These are phyloP conservation scores for Saccharomycopsis synnaedendra DNA, from an alignment of 805 yeast genomes.

Conservation along the genomic window DNA sequence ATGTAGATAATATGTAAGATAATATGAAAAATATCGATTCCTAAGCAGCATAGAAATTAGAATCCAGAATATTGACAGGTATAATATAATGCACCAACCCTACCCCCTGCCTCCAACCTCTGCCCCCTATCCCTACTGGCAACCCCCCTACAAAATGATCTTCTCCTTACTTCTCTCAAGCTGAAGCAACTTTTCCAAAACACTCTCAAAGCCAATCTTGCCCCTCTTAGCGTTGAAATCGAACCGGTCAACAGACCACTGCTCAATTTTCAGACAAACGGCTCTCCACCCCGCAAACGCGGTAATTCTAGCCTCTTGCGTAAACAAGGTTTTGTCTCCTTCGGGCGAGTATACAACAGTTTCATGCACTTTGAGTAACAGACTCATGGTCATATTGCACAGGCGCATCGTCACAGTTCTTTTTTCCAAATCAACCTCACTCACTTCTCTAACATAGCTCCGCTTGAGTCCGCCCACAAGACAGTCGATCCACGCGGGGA, in stretches of 20 bases:
- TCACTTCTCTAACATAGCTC: constrained; percentile 81
- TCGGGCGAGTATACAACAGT: constrained; percentile 77
- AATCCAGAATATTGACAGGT: too few species aligned
- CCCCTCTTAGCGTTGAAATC: constrained; percentile 81
- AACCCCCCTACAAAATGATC: too few species aligned
- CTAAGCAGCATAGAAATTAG: too few species aligned
- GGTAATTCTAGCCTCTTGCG: constrained; percentile 79
- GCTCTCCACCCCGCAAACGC: constrained; percentile 66
- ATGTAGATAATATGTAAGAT: too few species aligned
- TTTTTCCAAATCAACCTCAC: constrained; percentile 61
- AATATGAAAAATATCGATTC: too few species aligned
- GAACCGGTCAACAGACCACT: constrained; percentile 85
- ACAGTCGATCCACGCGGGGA: constrained; percentile 70
- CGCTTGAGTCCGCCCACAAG: constrained; percentile 63
- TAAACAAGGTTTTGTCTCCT: constrained; percentile 47
- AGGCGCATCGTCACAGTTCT: constrained; percentile 69
- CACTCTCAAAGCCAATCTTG: constrained; percentile 73
- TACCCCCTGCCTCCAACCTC: too few species aligned
- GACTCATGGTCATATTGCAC: constrained; percentile 74
- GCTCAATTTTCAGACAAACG: constrained; percentile 76
- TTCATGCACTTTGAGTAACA: constrained; percentile 70
- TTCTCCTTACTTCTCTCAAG: too few species aligned
- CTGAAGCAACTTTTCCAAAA: constrained; percentile 29
- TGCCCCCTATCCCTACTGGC: too few species aligned
- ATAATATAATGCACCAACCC: too few species aligned